These are phyloP conservation scores for Exophiala aquamarina DNA, from an alignment of 2,329 filamentous ascomycete species.

Conservation along the genomic window DNA sequence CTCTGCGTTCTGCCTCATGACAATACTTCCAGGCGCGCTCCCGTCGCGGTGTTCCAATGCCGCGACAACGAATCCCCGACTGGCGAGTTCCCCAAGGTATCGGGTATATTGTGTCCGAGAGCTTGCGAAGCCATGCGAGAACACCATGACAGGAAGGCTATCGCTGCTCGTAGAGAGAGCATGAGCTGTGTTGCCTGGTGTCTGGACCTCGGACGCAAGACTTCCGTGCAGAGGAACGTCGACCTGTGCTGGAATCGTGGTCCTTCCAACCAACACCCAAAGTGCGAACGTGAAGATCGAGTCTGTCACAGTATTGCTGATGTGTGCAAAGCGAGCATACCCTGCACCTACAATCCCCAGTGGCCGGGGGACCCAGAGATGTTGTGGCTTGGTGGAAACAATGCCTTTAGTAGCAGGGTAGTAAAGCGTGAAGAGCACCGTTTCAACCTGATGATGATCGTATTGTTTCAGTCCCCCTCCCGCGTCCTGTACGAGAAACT, in stretches of 20 bases:
- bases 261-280: conserved; percentile 24
- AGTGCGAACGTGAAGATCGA: conserved; percentile 24
- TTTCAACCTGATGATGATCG: conserved; percentile 21
- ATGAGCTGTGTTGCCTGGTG: background rate
- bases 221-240: conserved; percentile 25
- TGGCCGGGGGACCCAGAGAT: conserved; percentile 28
- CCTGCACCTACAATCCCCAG: conserved; percentile 23
- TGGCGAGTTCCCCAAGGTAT: conserved; percentile 26
- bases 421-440: conserved; percentile 29
- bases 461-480: background rate
- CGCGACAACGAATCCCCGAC: conserved; percentile 25
- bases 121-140: conserved; percentile 28
- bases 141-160: conserved; percentile 28
- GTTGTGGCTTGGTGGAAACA: conserved; percentile 19
- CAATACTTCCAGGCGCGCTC: conserved; percentile 25
- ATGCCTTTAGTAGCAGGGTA: conserved; percentile 24
- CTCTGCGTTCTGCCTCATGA: conserved; percentile 16
- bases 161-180: conserved; percentile 3
- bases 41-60: conserved; percentile 29
- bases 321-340: conserved; percentile 26
- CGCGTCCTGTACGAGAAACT: no score
- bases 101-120: conserved; percentile 29
- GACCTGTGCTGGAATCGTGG: conserved; percentile 28
- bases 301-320: conserved; percentile 28
- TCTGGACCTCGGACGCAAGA: background rate